Conservation (phyloP, 148 eudicot genomes). For the Camellia lanceoleosa region DNA sequence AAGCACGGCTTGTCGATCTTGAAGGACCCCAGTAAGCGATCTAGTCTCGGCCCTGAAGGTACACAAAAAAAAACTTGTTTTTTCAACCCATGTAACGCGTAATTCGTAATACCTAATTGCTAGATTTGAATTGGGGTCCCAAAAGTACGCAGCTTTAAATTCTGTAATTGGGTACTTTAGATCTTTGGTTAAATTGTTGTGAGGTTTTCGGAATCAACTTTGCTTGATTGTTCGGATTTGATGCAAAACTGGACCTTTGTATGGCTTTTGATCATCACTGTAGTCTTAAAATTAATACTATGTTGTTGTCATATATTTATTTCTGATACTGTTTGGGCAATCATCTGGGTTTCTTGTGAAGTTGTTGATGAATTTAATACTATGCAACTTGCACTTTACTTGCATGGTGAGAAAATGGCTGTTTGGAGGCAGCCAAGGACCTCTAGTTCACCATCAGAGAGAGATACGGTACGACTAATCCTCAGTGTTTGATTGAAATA, state of each 20-base stretch:
- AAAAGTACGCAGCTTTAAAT: not conserved
- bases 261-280: not conserved
- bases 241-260: not conserved
- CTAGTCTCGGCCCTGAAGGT: constrained; percentile 82
- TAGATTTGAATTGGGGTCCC: not conserved
- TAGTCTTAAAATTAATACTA: not conserved
- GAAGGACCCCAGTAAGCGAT: constrained; percentile 71
- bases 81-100: not conserved
- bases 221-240: not conserved
- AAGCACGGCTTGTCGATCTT: constrained; percentile 70
- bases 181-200: not conserved
- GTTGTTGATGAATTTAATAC: not conserved
- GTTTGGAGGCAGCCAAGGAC: not conserved
- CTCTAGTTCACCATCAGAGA: not conserved
- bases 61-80: not conserved
- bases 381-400: not conserved
- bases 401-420: not conserved
- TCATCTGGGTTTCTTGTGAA: not conserved
- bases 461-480: not conserved
- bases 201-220: not conserved
- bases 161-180: not conserved
- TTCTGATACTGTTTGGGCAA: not conserved
- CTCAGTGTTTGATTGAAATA: not conserved
- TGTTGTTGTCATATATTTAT: not conserved
- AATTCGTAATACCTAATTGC: too few relatives aligned